A percentile compares a stretch with the other conserved stretches of the same genome.
These are phyloP conservation scores for Sonneratia alba DNA, from an alignment of 345 rosid species.

Conservation along the genomic window DNA sequence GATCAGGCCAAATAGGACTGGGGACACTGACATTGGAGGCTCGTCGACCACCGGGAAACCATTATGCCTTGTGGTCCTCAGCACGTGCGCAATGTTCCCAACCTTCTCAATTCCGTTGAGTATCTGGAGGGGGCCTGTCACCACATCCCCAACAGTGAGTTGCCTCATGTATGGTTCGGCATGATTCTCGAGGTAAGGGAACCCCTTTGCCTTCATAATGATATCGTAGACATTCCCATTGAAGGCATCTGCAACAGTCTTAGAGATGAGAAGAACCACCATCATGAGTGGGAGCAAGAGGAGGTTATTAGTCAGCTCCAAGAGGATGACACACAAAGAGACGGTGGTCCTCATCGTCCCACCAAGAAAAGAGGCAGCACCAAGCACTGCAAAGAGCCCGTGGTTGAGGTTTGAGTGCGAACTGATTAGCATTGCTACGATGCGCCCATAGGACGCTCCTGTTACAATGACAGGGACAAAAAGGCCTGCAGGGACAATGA, in stretches of 20 bases:
- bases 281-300: conserved; percentile 81
- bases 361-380: conserved; percentile 86
- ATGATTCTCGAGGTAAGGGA: conserved; percentile 73
- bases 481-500: conserved; percentile 83
- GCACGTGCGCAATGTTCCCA: conserved; percentile 59
- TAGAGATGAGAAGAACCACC: conserved; percentile 86
- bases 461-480: conserved; percentile 87
- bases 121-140: conserved; percentile 68
- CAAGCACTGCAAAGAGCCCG: conserved; percentile 85
- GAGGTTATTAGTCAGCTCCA: conserved; percentile 84
- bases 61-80: conserved; percentile 57
- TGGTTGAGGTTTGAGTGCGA: conserved; percentile 55
- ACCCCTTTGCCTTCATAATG: conserved; percentile 84
- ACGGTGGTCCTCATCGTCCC: conserved; percentile 97
- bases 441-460: conserved; percentile 82
- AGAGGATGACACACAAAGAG: conserved; percentile 73
- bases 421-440: conserved; percentile 69
- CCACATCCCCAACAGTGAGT: conserved; percentile 65
- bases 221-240: conserved; percentile 71
- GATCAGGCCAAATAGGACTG: conserved; percentile 63
- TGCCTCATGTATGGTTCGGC: conserved; percentile 95
- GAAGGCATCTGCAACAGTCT: conserved; percentile 91
- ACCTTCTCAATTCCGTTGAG: conserved; percentile 71
- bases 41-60: conserved; percentile 81
- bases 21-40: conserved; percentile 36